Percentiles rank a stretch among this genome's conserved stretches.
These are phyloP conservation scores for Populus euphratica DNA, from an alignment of 345 rosid genomes.

Conservation along the genomic window DNA sequence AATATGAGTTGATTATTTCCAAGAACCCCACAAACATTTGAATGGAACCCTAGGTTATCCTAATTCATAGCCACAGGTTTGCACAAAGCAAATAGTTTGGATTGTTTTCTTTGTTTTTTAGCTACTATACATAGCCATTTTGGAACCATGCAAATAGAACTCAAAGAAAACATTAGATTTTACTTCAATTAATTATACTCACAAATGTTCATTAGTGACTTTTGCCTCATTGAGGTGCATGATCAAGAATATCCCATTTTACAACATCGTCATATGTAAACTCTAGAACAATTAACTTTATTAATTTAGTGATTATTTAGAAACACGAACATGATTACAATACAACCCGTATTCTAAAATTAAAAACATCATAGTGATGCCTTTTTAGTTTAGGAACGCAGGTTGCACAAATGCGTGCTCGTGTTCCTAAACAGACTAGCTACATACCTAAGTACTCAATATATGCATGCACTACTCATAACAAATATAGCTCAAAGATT, in stretches of 20 bases:
- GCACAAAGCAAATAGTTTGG: neutral
- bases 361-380: too few species aligned
- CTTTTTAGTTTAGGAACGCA: too few species aligned
- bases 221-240: too few species aligned
- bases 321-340: too few species aligned
- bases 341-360: too few species aligned
- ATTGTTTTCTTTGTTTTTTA: conserved; percentile 1
- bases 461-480: neutral
- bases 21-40: neutral
- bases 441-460: too few species aligned
- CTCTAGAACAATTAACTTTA: too few species aligned
- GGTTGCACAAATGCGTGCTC: too few species aligned
- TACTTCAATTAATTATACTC: neutral
- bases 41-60: neutral
- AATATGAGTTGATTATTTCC: neutral
- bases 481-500: neutral
- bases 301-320: too few species aligned
- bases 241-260: neutral
- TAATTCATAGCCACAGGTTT: neutral
- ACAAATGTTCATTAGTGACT: neutral
- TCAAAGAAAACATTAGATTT: neutral
- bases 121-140: too few species aligned
- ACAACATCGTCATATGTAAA: too few species aligned
- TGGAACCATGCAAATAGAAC: neutral
- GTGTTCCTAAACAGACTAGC: too few species aligned